Percentiles rank a stretch among this genome's conserved stretches.
These are phyloP conservation scores for Exophiala sp. DNA, from an alignment of 2,329 filamentous ascomycete species.

Conservation along the genomic window DNA sequence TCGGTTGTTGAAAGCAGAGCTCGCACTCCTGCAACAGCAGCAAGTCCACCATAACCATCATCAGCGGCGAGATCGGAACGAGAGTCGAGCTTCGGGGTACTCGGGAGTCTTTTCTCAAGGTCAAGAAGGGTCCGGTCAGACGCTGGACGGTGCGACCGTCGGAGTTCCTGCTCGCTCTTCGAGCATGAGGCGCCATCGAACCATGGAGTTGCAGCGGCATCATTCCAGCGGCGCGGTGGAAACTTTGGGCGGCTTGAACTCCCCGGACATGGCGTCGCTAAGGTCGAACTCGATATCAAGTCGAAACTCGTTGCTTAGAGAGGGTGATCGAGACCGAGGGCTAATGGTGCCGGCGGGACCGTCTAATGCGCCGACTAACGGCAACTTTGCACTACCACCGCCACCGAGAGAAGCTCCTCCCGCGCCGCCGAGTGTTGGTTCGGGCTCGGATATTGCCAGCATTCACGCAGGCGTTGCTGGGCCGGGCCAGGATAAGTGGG, in stretches of 20 bases:
- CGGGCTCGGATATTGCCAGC: slow-evolving; percentile 23
- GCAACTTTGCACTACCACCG: slow-evolving; percentile 26
- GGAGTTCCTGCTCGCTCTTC: slow-evolving; percentile 28
- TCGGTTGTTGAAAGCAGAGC: slow-evolving; percentile 57
- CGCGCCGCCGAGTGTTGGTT: slow-evolving; percentile 21
- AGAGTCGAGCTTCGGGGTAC: slow-evolving; percentile 25
- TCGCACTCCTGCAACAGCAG: slow-evolving; percentile 60
- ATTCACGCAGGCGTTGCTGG: slow-evolving; percentile 13
- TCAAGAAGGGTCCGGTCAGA: slow-evolving; percentile 17
- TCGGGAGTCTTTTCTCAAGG: slow-evolving; percentile 15
- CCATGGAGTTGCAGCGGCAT: slow-evolving; percentile 39
- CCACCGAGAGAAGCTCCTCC: slow-evolving; percentile 24
- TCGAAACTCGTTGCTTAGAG: slow-evolving; percentile 15
- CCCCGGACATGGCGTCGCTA: slow-evolving; percentile 28
- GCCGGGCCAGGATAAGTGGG: slow-evolving; percentile 71
- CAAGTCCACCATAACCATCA: slow-evolving; percentile 24
- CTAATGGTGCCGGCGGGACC: slow-evolving; percentile 26
- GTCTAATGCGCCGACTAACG: slow-evolving; percentile 24
- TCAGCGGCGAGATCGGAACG: slow-evolving; percentile 21
- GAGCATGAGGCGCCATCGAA: slow-evolving; percentile 32
- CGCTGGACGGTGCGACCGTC: slow-evolving; percentile 14
- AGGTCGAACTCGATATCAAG: slow-evolving; percentile 26
- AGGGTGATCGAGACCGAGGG: slow-evolving; percentile 16
- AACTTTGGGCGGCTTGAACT: slow-evolving; percentile 26
- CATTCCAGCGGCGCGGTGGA: slow-evolving; percentile 53